A percentile compares a stretch with the other conserved stretches of the same genome.
phyloP scores from a whole-genome alignment of 495 filamentous ascomycete genomes.

The Aspergillus ostianus region DNA sequence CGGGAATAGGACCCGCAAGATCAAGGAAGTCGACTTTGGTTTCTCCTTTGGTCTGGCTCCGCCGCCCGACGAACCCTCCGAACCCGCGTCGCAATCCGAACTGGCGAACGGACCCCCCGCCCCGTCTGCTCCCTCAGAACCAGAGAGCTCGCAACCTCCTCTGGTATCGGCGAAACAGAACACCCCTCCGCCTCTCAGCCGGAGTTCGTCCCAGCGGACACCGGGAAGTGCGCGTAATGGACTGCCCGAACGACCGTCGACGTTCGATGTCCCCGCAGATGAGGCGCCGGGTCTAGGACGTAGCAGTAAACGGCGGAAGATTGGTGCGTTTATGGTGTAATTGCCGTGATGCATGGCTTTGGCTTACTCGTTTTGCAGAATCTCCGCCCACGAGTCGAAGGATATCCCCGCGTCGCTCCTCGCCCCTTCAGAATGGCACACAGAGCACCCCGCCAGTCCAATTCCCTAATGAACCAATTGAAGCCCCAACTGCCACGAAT shows the following conservation, averaged over 20 bases:
- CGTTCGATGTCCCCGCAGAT: constrained; percentile 22
- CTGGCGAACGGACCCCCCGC: constrained; percentile 11
- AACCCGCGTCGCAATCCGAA: constrained; percentile 23
- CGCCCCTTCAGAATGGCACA: constrained; percentile 12
- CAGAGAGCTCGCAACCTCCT: constrained; percentile 13
- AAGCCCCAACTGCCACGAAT: not conserved
- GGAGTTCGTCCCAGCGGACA: constrained; percentile 14
- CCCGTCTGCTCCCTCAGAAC: constrained; percentile 4
- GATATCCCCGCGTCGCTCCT: constrained; percentile 5
- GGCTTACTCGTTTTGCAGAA: constrained; percentile 15
- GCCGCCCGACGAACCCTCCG: constrained; percentile 20
- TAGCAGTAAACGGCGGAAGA: constrained; percentile 29
- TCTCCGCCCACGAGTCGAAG: constrained; percentile 8
- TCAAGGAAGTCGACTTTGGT: constrained; percentile 49
- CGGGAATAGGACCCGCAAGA: constrained; percentile 41
- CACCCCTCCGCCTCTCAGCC: constrained; percentile 7
- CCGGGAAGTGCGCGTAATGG: constrained; percentile 26
- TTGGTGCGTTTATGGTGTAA: constrained; percentile 21
- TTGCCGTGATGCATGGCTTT: not conserved
- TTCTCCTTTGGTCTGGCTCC: constrained; percentile 46
- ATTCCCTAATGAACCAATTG: not conserved
- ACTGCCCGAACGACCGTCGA: constrained; percentile 22
- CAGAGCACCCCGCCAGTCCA: not conserved
- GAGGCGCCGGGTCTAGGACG: constrained; percentile 20
- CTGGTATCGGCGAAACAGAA: constrained; percentile 3